These are phyloP conservation scores for Cryptococcus sp. DNA, from an alignment of 1,284 basidiomycete species.

Conservation along the genomic window DNA sequence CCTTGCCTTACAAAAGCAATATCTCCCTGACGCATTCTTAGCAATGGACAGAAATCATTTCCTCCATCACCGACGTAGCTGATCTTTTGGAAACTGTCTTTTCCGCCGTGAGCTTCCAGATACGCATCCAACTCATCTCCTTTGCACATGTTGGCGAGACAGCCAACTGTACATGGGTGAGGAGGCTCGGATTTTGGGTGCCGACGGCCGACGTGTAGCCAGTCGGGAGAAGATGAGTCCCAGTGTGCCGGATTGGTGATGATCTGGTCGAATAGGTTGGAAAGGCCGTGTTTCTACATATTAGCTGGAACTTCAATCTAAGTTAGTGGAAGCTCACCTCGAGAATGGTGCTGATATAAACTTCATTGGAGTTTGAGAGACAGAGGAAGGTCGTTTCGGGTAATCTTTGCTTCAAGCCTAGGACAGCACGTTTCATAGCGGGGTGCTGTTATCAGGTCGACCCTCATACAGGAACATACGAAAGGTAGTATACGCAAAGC, in stretches of 20 bases:
- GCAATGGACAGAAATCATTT: constrained; percentile 92
- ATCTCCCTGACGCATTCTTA: constrained; percentile 68
- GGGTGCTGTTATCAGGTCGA: constrained; percentile 65
- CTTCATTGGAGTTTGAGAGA: constrained; percentile 87
- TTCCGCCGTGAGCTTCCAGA: constrained; percentile 62
- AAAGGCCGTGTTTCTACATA: constrained; percentile 65
- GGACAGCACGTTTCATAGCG: constrained; percentile 87
- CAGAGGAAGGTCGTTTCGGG: constrained; percentile 77
- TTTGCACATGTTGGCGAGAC: constrained; percentile 98
- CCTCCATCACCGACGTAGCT: constrained; percentile 91
- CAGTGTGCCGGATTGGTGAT: constrained; percentile 91
- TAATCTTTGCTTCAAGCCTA: constrained; percentile 62
- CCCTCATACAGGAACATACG: constrained; percentile 54
- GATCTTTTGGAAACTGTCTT: constrained; percentile 65
- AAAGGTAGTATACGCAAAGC: constrained; percentile 80
- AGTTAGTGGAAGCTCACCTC: constrained; percentile 53
- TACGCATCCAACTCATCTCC: constrained; percentile 86
- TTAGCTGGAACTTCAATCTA: background rate
- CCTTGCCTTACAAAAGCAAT: constrained; percentile 62
- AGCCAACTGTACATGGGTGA: constrained; percentile 82
- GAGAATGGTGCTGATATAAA: constrained; percentile 88
- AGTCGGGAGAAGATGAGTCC: constrained; percentile 57
- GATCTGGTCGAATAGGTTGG: constrained; percentile 73
- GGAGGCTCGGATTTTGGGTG: constrained; percentile 72
- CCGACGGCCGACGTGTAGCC: constrained; percentile 71